A percentile compares a stretch with the other conserved stretches of the same genome.
Evolutionary conservation across 768 basidiomycete species (phyloP).

Genomic region (Cystobasidium tubakii): DNA sequence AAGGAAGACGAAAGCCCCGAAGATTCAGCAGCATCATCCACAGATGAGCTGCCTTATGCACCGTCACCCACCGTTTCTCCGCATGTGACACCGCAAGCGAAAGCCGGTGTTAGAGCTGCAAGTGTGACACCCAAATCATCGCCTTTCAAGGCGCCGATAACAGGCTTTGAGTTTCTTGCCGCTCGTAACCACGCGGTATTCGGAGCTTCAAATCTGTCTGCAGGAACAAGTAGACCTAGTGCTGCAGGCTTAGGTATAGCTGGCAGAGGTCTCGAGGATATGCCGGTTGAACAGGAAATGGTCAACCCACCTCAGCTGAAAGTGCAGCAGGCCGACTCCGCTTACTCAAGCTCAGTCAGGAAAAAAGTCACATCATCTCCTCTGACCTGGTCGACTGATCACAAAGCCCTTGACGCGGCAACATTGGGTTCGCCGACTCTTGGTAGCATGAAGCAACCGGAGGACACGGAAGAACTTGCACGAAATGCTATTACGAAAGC

Average conservation of each 20-base stretch:
- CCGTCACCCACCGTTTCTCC: neutral
- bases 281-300: neutral
- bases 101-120: neutral
- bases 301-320: neutral
- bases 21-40: slow-evolving; percentile 16
- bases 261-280: neutral
- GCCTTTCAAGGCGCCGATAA: slow-evolving; percentile 19
- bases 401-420: neutral
- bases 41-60: slow-evolving; percentile 15
- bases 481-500: neutral
- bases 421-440: slow-evolving; percentile 4
- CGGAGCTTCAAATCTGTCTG: too few relatives aligned
- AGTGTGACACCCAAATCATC: slow-evolving; percentile 6
- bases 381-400: slow-evolving; percentile 6
- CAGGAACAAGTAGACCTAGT: neutral
- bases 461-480: neutral
- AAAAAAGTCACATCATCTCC: slow-evolving; percentile 18
- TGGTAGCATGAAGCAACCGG: neutral
- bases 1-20: neutral
- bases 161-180: slow-evolving; percentile 11
- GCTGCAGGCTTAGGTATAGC: neutral
- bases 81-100: neutral
- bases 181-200: neutral
- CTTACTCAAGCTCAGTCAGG: neutral
- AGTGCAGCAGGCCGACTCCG: neutral